These are phyloP conservation scores for Fusarium pilosicola DNA, from an alignment of 2,329 filamentous ascomycete species.

Conservation along the genomic window DNA sequence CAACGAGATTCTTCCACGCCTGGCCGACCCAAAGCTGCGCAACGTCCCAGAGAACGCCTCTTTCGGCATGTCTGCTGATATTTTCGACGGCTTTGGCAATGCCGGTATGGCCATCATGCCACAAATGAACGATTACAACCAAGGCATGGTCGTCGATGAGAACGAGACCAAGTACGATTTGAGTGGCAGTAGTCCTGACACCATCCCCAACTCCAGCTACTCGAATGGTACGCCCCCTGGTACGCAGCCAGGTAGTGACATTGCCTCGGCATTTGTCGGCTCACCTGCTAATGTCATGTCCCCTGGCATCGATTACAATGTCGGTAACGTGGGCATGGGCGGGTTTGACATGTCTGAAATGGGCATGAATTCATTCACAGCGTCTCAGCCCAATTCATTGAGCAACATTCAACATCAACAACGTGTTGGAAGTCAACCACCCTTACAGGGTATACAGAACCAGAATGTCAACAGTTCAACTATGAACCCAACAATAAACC, in stretches of 20 bases:
- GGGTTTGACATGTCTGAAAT: constrained; percentile 64
- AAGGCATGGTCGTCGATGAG: constrained; percentile 57
- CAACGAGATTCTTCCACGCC: constrained; percentile 73
- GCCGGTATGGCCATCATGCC: constrained; percentile 66
- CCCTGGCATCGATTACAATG: constrained; percentile 60
- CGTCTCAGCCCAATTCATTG: constrained; percentile 34
- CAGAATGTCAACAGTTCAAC: constrained; percentile 36
- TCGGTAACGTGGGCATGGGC: constrained; percentile 47
- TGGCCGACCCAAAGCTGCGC: constrained; percentile 69
- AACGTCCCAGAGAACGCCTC: constrained; percentile 63
- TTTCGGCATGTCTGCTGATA: constrained; percentile 60
- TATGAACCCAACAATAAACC: constrained; percentile 45
- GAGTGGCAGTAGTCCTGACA: constrained; percentile 49
- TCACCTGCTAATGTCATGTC: constrained; percentile 64
- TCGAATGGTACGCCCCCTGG: constrained; percentile 45
- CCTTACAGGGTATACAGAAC: constrained; percentile 44
- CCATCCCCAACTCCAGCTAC: constrained; percentile 45
- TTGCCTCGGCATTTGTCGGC: constrained; percentile 62
- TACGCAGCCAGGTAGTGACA: constrained; percentile 46
- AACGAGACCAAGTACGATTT: constrained; percentile 55
- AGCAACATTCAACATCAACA: constrained; percentile 42
- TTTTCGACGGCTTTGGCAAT: constrained; percentile 74
- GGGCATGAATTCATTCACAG: constrained; percentile 61
- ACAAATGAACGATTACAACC: constrained; percentile 61
- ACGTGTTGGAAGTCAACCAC: constrained; percentile 47